Base-by-base conservation (phyloP, 331 rosid genomes). In the Prunus yedoensis region DNA sequence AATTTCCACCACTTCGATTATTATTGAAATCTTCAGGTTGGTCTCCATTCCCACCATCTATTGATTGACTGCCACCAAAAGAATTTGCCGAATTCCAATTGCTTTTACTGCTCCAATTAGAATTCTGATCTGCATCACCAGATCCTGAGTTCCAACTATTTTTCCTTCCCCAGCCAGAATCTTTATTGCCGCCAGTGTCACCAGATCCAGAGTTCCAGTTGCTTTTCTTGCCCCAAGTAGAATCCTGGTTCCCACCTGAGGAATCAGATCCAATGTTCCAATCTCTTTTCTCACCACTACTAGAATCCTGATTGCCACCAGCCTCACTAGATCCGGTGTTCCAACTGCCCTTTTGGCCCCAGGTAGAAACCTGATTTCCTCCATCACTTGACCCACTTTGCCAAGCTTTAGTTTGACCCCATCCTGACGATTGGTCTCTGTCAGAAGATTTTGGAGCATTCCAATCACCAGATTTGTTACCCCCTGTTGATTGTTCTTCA, bases 121-220 rank as follows among this genome's bases (percentile, higher is more conserved):
- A 63, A 64, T 70, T 54, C 35, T 66, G 20, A 20, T 61, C 18
- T 3, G n/a, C 65, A 10, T 63, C 70, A 64, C 67, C 78, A 43
- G 71, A 74, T 66, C 80, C 87, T 51, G 83, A 74, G 65, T 63
- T 84, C 87, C 90, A 83, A 32, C 66, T 77, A 66, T 80, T 81
- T 78, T 84, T 86, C 77, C 63, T 79, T 17, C 86, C 87, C 93
- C 84, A 85, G 41, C 5, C 28, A 64, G 89, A 77, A 79, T 71
- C 78, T 9, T 75, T 70, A 15, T 75, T 71, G 64, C 80, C 70
- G 51, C 41, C 75, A 0, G 68, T 5, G 47, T 51, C 67, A 27
- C 78, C 75, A 67, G 61, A 41, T 65, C 66, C 68, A 14, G 83
- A 70, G 43, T 49, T 70, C 80, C 83, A 78, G 61, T 49, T 13